Evolutionary conservation across 768 basidiomycete species (phyloP).

Genomic region (Boletus rubescentipes): DNA sequence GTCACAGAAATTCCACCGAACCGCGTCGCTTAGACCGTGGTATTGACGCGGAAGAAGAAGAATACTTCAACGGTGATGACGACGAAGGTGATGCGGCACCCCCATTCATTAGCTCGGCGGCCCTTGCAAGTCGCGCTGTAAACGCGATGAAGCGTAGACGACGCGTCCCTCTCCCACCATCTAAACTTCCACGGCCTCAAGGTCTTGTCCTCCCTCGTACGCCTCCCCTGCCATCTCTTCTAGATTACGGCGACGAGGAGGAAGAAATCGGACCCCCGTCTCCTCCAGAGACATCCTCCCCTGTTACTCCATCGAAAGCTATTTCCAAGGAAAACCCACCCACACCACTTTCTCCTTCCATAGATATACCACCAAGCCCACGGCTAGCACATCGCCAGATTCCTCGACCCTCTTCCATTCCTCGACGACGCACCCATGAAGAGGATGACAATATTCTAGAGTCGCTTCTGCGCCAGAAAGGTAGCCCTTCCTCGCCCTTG

Average conservation of each 20-base stretch:
- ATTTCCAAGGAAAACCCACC: conserved; percentile 15
- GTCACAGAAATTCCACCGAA: conserved; percentile 39
- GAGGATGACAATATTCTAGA: conserved; percentile 60
- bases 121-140: conserved; percentile 28
- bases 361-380: conserved; percentile 38
- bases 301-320: conserved; percentile 13
- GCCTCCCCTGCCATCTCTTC: conserved; percentile 57
- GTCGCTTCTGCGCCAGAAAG: conserved; percentile 43
- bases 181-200: conserved; percentile 49
- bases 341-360: conserved; percentile 33
- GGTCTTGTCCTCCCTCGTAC: conserved; percentile 41
- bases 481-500: conserved; percentile 32
- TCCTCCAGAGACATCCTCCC: conserved; percentile 14
- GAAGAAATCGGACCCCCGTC: conserved; percentile 29
- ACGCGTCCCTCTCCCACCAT: conserved; percentile 42
- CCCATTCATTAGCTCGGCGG: conserved; percentile 30
- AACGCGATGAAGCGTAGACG: conserved; percentile 59
- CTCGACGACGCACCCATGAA: conserved; percentile 42
- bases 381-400: conserved; percentile 40
- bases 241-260: conserved; percentile 79
- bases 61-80: conserved; percentile 90
- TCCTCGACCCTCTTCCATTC: conserved; percentile 40
- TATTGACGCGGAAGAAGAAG: conserved; percentile 81
- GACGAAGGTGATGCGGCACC: conserved; percentile 59
- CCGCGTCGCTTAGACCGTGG: conserved; percentile 43